Base-by-base conservation (phyloP, 2,329 filamentous ascomycete species). In the Parafenestella ontariensis region DNA sequence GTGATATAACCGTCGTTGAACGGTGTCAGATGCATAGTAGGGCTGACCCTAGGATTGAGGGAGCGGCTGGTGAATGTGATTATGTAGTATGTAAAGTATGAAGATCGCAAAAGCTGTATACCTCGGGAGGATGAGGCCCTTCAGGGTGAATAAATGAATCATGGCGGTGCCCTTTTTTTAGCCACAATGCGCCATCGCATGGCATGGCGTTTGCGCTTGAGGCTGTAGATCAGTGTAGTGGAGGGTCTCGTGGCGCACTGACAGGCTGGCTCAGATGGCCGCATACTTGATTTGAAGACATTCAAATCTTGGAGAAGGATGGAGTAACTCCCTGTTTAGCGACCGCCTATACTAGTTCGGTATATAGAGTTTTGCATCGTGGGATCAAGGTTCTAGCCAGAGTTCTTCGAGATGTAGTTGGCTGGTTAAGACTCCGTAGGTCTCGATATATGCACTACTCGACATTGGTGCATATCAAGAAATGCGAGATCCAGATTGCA, bases 21-120 rank as follows among this genome's bases (percentile, higher is more conserved):
- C 15, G 23, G 37, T 46, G 26, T 40, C 36, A 49, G 13, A 39
- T 40, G 18, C 26, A 47, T 29, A 18, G 33, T 39, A 47, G 45
- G 45, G 45, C 45, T 47, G 34, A 40, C 45, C 34, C 34, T 40
- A 15, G 34, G 24, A 11, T 23, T 21, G 37, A 43, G 41, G 17
- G 10, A 43, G 23, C 37, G 36, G 42, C 23, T 43, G 42, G 39
- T 36, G 5, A 37, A 18, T 49, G 28, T 26, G 23, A n/a, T n/a
- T n/a, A n/a, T n/a, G 29, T 45, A 18, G 41, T 36, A 10, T 45
- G 52, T 51, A 55, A 51, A 21, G n/a, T 47, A 47, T 37, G 11
- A 24, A 15, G 21, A 13, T 5, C 48, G 53, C 53, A 23, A 59
- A 59, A 59, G 24, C 56, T 47, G 29, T 31, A 26, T 59, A 59